These are phyloP conservation scores for Neurospora terricola DNA, from an alignment of 495 filamentous ascomycete species.

Conservation along the genomic window DNA sequence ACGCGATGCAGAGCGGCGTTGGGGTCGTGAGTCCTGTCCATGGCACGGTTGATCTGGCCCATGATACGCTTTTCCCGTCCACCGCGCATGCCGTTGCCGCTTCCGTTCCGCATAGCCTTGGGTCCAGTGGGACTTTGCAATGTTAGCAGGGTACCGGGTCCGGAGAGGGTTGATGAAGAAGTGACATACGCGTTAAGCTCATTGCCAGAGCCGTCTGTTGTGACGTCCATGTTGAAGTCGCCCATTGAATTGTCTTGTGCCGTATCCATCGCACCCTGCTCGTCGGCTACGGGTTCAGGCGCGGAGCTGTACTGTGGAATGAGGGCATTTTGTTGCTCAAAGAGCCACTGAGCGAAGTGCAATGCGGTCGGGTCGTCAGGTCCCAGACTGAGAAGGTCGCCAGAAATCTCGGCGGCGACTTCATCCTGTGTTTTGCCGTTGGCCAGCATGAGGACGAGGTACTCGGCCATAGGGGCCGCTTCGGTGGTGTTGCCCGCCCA, in stretches of 20 bases:
- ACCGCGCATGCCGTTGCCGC: constrained; percentile 20
- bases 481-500: constrained; percentile 75
- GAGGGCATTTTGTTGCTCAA: constrained; percentile 66
- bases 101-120: constrained; percentile 81
- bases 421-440: constrained; percentile 88
- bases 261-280: constrained; percentile 5
- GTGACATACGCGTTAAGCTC: constrained; percentile 61
- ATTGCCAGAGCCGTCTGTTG: constrained; percentile 21
- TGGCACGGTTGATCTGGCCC: constrained; percentile 75
- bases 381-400: constrained; percentile 73
- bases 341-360: constrained; percentile 85
- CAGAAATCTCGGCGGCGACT: constrained; percentile 79
- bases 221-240: constrained; percentile 62
- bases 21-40: constrained; percentile 63
- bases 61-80: constrained; percentile 67
- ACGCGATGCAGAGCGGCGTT: constrained; percentile 66
- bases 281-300: constrained; percentile 12
- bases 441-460: constrained; percentile 91
- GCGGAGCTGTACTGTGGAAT: constrained; percentile 50
- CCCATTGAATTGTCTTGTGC: constrained; percentile 20
- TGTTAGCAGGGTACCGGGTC: neutral
- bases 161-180: neutral
- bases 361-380: constrained; percentile 74
- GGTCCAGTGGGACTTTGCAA: constrained; percentile 53
- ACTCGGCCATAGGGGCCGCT: constrained; percentile 81